Evolutionary conservation across 2,329 filamentous ascomycete species (phyloP).

Genomic region (Hymenoscyphus infarciens): DNA sequence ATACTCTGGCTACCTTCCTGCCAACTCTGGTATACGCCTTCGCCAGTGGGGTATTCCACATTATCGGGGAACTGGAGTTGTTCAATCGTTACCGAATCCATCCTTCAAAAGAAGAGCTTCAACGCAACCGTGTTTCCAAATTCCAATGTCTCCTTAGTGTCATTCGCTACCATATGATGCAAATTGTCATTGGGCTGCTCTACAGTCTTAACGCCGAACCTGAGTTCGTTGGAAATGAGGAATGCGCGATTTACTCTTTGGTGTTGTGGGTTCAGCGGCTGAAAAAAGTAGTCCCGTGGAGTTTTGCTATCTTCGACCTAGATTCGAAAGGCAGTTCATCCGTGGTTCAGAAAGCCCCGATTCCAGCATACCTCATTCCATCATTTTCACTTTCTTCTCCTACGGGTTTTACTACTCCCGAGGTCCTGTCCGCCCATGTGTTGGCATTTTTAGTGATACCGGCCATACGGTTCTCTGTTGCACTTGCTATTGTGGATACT

Average conservation of each 20-base stretch:
- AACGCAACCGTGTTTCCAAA: background rate
- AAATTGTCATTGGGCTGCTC: background rate
- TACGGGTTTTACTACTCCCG: too few relatives aligned
- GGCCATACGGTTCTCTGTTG: background rate
- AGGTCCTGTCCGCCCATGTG: too few relatives aligned
- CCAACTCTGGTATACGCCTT: background rate
- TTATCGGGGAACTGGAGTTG: background rate
- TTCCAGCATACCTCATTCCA: background rate
- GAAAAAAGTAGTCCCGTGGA: background rate
- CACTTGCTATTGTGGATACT: background rate
- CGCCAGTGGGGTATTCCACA: background rate
- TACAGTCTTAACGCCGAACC: background rate
- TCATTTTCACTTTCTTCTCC: too few relatives aligned
- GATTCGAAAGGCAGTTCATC: background rate
- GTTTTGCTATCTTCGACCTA: background rate
- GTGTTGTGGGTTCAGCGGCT: background rate
- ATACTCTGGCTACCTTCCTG: background rate
- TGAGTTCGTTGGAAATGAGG: background rate
- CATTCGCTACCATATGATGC: background rate
- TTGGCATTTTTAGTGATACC: background rate
- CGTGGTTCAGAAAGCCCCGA: background rate
- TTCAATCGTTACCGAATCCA: background rate
- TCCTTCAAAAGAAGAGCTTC: background rate
- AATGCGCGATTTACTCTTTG: background rate
- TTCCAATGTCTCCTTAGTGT: background rate